A percentile compares a stretch with the other conserved stretches of the same genome.
These are phyloP conservation scores for Naganishia friedmannii DNA, from an alignment of 768 basidiomycete species.

Conservation along the genomic window DNA sequence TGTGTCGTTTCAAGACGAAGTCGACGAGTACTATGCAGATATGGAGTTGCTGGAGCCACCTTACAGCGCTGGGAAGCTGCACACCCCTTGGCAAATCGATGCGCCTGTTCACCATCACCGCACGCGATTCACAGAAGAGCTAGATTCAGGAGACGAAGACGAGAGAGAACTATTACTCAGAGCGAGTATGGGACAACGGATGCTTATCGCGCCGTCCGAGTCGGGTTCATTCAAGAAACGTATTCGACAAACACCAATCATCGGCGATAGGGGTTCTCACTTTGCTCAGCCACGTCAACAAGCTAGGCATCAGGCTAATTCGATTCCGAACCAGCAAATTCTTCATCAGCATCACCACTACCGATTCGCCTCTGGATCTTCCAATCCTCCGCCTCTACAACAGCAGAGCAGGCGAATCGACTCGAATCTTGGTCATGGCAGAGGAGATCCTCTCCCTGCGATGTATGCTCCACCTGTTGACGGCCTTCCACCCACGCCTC, in stretches of 20 bases:
- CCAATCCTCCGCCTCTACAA: neutral
- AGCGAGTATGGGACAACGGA: conserved; percentile 1
- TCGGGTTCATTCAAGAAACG: neutral
- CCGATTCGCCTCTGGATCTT: neutral
- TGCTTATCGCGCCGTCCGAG: neutral
- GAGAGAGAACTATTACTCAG: neutral
- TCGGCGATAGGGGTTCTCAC: conserved; percentile 1
- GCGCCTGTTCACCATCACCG: neutral
- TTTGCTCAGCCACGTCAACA: neutral
- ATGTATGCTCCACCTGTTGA: neutral
- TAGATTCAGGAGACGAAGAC: neutral
- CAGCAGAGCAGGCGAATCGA: neutral
- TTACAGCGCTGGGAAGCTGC: neutral
- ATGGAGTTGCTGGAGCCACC: neutral
- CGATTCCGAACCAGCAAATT: neutral
- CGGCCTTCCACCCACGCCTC: neutral
- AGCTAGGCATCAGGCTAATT: neutral
- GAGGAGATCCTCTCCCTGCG: neutral
- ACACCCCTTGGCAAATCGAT: neutral
- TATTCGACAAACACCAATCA: neutral
- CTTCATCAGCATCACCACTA: conserved; percentile 16
- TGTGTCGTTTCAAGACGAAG: neutral
- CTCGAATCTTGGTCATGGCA: neutral
- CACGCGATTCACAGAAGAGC: neutral
- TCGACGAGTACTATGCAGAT: conserved; percentile 15